These are phyloP conservation scores for Plasmodium fragile DNA, from an alignment of 169 alveolate species.

Conservation along the genomic window DNA sequence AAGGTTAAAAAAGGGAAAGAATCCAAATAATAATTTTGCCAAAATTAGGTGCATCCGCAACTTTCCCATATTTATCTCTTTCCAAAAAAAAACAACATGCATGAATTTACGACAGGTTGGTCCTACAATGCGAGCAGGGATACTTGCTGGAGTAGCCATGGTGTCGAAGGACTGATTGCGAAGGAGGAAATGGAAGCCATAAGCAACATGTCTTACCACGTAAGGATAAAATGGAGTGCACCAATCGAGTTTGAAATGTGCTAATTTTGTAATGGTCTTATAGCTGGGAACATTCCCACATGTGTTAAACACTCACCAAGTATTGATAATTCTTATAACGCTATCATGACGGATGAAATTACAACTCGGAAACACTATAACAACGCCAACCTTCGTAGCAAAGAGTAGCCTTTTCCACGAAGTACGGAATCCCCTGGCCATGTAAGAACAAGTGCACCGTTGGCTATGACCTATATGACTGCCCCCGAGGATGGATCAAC, in stretches of 20 bases:
- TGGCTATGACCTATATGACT: slow-evolving; percentile 47
- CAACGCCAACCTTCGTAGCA: slow-evolving; percentile 13
- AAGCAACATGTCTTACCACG: slow-evolving; percentile 67
- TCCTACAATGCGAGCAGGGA: slow-evolving; percentile 32
- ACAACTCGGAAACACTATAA: background rate
- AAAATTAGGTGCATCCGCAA: background rate
- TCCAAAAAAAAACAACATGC: background rate
- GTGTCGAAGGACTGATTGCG: slow-evolving; percentile 53
- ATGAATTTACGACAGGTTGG: slow-evolving; percentile 42
- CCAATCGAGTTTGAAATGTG: background rate
- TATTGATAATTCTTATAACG: background rate
- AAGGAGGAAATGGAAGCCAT: slow-evolving; percentile 53
- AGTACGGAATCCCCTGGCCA: slow-evolving; percentile 74
- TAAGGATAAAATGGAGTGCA: background rate
- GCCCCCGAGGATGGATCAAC: slow-evolving; percentile 69
- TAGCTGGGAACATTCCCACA: background rate
- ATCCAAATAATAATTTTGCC: background rate
- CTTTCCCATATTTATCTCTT: background rate
- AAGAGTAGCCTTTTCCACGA: slow-evolving; percentile 58
- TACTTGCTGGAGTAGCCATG: slow-evolving; percentile 19
- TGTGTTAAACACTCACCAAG: background rate
- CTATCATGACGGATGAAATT: background rate
- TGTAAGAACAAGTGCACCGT: slow-evolving; percentile 49
- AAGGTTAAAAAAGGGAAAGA: slow-evolving; percentile 28
- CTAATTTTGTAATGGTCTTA: background rate